Percentiles rank a stretch among this genome's conserved stretches.
Conservation (phyloP, 2,329 filamentous ascomycete species). For the Metarhizium robertsii region DNA sequence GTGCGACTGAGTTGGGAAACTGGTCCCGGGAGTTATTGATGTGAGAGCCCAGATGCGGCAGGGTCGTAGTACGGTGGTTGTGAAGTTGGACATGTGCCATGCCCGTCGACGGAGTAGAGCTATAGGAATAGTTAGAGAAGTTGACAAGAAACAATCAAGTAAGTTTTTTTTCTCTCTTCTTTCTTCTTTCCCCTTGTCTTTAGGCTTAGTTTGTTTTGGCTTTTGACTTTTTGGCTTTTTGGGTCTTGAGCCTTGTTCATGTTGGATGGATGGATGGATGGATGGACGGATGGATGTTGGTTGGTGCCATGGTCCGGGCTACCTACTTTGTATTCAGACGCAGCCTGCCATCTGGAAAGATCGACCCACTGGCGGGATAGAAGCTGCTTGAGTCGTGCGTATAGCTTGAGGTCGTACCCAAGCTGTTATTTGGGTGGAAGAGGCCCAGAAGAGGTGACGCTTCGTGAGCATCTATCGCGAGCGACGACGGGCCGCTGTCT, state of each 20-base stretch:
- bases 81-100: slow-evolving; percentile 47
- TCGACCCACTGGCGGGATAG: slow-evolving; percentile 35
- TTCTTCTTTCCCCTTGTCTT: not conserved
- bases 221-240: not conserved
- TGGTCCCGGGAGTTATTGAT: slow-evolving; percentile 43
- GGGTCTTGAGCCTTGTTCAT: not conserved
- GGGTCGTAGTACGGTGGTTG: slow-evolving; percentile 32
- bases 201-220: not conserved
- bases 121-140: slow-evolving; percentile 17
- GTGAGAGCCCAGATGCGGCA: slow-evolving; percentile 41
- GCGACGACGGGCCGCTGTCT: slow-evolving; percentile 40
- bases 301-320: slow-evolving; percentile 1
- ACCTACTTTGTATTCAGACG: slow-evolving; percentile 48
- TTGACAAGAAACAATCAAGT: not conserved
- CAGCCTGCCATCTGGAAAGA: slow-evolving; percentile 43
- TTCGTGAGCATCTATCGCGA: slow-evolving; percentile 45
- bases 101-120: slow-evolving; percentile 40
- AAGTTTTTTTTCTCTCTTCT: no score
- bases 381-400: slow-evolving; percentile 39
- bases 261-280: not conserved
- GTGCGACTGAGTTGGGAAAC: slow-evolving; percentile 41
- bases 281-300: not conserved
- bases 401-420: slow-evolving; percentile 38
- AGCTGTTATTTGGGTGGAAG: slow-evolving; percentile 36
- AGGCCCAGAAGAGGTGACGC: slow-evolving; percentile 40